A percentile compares a stretch with the other conserved stretches of the same genome.
Evolutionary conservation across 2,329 filamentous ascomycete genomes (phyloP).

Genomic region (Alternaria novae-zelandiae): DNA sequence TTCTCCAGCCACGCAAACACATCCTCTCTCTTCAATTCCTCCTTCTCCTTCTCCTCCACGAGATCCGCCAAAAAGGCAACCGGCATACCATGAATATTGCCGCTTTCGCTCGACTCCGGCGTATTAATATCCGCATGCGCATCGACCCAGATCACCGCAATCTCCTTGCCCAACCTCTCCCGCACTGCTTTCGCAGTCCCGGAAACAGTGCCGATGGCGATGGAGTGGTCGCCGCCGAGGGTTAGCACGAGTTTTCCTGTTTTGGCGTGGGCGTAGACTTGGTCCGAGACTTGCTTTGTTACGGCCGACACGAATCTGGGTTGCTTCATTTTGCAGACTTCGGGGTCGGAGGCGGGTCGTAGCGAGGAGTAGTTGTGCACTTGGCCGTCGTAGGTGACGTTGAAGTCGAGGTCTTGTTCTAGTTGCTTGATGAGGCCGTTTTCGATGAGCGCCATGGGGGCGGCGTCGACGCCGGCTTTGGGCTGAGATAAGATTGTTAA

Average conservation of each 20-base stretch:
- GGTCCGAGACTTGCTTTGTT: slow-evolving; percentile 76
- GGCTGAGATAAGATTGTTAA: slow-evolving; percentile 59
- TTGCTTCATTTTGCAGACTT: slow-evolving; percentile 86
- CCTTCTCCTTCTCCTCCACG: slow-evolving; percentile 75
- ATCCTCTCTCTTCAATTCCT: slow-evolving; percentile 68
- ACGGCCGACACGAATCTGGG: slow-evolving; percentile 85
- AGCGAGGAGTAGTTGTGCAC: slow-evolving; percentile 84
- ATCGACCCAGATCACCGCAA: slow-evolving; percentile 98
- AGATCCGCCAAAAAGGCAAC: slow-evolving; percentile 89
- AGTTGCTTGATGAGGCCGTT: slow-evolving; percentile 86
- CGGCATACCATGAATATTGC: slow-evolving; percentile 98
- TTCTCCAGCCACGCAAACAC: slow-evolving; percentile 89
- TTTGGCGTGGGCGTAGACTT: slow-evolving; percentile 86
- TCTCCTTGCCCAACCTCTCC: slow-evolving; percentile 80
- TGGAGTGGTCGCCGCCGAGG: slow-evolving; percentile 93
- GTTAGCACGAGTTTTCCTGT: slow-evolving; percentile 89
- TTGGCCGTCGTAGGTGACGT: slow-evolving; percentile 79
- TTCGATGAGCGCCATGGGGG: slow-evolving; percentile 86
- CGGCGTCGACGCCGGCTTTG: slow-evolving; percentile 91
- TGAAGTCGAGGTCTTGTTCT: slow-evolving; percentile 84
- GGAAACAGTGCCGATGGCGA: slow-evolving; percentile 91
- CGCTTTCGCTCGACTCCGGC: slow-evolving; percentile 85
- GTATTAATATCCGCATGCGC: slow-evolving; percentile 98
- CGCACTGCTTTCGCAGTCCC: slow-evolving; percentile 85
- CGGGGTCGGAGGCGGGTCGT: slow-evolving; percentile 69